Base-by-base conservation (phyloP, 1,284 basidiomycete genomes). In the Stygiomarasmius scandens region DNA sequence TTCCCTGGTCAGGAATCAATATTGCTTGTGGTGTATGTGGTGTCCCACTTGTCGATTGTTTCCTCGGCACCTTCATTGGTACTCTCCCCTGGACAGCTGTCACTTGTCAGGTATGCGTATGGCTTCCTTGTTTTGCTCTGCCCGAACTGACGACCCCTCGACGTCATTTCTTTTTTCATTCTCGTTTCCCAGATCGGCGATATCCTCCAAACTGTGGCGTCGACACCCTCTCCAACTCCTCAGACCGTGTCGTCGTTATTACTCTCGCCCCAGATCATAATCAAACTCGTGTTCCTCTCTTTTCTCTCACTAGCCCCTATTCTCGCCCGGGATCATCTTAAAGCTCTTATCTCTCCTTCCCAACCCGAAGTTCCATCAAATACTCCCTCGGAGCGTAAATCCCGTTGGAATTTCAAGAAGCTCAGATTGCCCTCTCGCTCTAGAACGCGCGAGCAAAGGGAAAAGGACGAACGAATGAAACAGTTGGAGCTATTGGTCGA, bases 1-100 rank as follows among this genome's bases (percentile, higher is more conserved):
- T 96, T 9, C 93, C 93, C 3, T 96, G 93, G 93, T 93, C 91
- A 54, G 94, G 92, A 55, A 93, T 96, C 77, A 96, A 96, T 69
- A 90, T 96, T 58, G 94, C 94, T 29, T 95, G 90, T 70, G 93
- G 93, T 49, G 92, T 95, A 16, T 92, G 92, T 64, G 89, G 90
- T 32, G 92, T 96, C 23, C 76, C 85, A 5, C 67, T 91, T 49
- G 68, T 75, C 55, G 89, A 94, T 67, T 95, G 92, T 71, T 80
- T 88, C 66, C 76, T 93, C 24, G 91, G 90, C 43, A 80, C 86
- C 58, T 95, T 90, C 80, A 93, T 93, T 64, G 93, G 85, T 55
- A 86, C 79, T 66, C 77, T 86, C 64, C 94, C 84, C 29, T 95
- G 84, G 93, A 96, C 84, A 64, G 91, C 85, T 57, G 93, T 86